Percentiles rank a stretch among this genome's conserved stretches.
Conservation (phyloP, 2,329 filamentous ascomycete genomes). For the Ceratocystis lukuohia region DNA sequence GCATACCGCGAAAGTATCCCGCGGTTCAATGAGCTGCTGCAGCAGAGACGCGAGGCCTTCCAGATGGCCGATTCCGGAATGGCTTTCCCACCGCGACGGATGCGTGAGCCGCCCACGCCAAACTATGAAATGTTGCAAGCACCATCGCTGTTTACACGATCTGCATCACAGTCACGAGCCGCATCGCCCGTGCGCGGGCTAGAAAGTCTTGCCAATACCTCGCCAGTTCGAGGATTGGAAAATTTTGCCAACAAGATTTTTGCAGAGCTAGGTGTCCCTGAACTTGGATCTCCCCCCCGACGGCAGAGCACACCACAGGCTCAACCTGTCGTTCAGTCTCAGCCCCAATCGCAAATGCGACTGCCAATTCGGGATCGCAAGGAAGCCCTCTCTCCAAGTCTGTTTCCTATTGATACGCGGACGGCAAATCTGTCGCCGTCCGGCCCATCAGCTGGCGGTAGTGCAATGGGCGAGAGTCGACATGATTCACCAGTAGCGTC, state of each 20-base stretch:
- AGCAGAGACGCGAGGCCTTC: constrained; percentile 50
- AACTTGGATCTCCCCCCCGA: constrained; percentile 12
- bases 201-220: background rate
- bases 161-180: constrained; percentile 32
- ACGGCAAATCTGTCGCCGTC: constrained; percentile 8
- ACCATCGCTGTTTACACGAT: constrained; percentile 24
- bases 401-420: constrained; percentile 13
- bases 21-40: constrained; percentile 59
- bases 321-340: constrained; percentile 24
- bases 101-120: constrained; percentile 19
- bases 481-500: constrained; percentile 27
- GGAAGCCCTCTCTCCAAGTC: constrained; percentile 25
- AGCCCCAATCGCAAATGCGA: background rate
- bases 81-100: constrained; percentile 25
- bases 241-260: constrained; percentile 50
- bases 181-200: constrained; percentile 41
- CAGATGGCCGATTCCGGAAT: constrained; percentile 42
- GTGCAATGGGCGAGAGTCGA: constrained; percentile 14
- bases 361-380: constrained; percentile 31
- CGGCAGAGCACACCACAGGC: constrained; percentile 31
- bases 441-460: constrained; percentile 1
- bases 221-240: constrained; percentile 32
- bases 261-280: constrained; percentile 44
- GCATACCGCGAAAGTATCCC: constrained; percentile 51
- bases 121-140: constrained; percentile 19